Percentiles rank a stretch among this genome's conserved stretches.
These are phyloP conservation scores for Meira miltonrushii DNA, from an alignment of 1,284 basidiomycete genomes.

Conservation along the genomic window DNA sequence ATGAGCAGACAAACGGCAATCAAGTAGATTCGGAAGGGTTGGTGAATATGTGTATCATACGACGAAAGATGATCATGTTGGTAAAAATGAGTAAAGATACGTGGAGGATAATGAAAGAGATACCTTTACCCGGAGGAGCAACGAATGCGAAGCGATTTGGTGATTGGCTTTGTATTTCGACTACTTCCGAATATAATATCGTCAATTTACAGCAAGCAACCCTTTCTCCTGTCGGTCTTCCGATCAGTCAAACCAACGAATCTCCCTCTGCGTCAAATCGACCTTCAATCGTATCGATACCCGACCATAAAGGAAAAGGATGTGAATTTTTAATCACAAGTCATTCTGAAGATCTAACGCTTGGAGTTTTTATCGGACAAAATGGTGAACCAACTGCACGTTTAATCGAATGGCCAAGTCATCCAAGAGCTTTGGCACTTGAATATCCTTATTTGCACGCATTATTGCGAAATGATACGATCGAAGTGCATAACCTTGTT, in stretches of 20 bases:
- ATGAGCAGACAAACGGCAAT: conserved; percentile 14
- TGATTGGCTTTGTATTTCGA: conserved; percentile 43
- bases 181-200: conserved; percentile 42
- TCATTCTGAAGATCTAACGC: conserved; percentile 38
- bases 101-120: conserved; percentile 33
- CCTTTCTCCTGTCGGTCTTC: conserved; percentile 40
- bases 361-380: conserved; percentile 45
- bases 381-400: conserved; percentile 46
- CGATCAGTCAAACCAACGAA: conserved; percentile 44
- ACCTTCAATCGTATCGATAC: conserved; percentile 41
- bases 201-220: conserved; percentile 32
- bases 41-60: conserved; percentile 41
- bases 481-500: conserved; percentile 37
- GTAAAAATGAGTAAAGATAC: conserved; percentile 31
- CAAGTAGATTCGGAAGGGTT: conserved; percentile 6
- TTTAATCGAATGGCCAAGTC: conserved; percentile 48
- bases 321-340: conserved; percentile 48
- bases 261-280: conserved; percentile 39
- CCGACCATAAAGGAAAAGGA: conserved; percentile 9
- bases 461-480: conserved; percentile 43
- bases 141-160: conserved; percentile 39
- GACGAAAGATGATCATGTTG: conserved; percentile 38
- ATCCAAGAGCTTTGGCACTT: conserved; percentile 41
- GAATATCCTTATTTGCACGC: conserved; percentile 32
- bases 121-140: conserved; percentile 42